These are phyloP conservation scores for Clarkia xantiana DNA, from an alignment of 345 rosid genomes.

Conservation along the genomic window DNA sequence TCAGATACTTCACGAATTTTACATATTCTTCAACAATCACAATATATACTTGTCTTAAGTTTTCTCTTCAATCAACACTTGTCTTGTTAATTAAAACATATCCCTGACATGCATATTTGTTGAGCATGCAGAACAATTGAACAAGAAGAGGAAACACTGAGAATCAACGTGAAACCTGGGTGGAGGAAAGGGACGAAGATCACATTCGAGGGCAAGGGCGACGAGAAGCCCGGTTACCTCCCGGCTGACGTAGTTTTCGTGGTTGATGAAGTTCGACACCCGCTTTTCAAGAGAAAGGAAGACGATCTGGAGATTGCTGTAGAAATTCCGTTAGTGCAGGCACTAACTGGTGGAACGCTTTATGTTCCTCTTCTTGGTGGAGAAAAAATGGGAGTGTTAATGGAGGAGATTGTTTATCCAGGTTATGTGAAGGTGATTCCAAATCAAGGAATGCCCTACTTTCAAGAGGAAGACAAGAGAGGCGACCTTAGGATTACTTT, in stretches of 20 bases:
- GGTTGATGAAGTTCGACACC: constrained; percentile 52
- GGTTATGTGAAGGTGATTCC: constrained; percentile 44
- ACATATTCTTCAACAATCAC: too few relatives aligned
- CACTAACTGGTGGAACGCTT: constrained; percentile 64
- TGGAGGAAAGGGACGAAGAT: constrained; percentile 86
- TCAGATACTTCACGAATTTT: too few relatives aligned
- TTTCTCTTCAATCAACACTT: too few relatives aligned
- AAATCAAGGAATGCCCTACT: constrained; percentile 65
- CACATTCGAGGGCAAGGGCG: constrained; percentile 73
- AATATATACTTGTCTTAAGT: too few relatives aligned
- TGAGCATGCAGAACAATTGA: constrained; percentile 44
- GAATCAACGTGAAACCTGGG: constrained; percentile 63
- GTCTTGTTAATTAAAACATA: too few relatives aligned
- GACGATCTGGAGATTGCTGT: constrained; percentile 54
- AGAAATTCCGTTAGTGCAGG: constrained; percentile 61
- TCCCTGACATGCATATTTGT: too few relatives aligned
- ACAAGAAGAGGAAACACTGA: constrained; percentile 50
- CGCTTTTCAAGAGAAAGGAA: constrained; percentile 43
- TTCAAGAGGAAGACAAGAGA: constrained; percentile 36
- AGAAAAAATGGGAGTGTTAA: constrained; percentile 30
- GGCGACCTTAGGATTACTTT: constrained; percentile 50
- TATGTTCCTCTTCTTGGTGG: constrained; percentile 57
- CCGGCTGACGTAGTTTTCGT: constrained; percentile 50
- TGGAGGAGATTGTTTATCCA: constrained; percentile 45
- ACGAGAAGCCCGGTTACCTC: constrained; percentile 61